A percentile compares a stretch with the other conserved stretches of the same genome.
These are phyloP conservation scores for Boechera stricta DNA, from an alignment of 345 rosid genomes.

Conservation along the genomic window DNA sequence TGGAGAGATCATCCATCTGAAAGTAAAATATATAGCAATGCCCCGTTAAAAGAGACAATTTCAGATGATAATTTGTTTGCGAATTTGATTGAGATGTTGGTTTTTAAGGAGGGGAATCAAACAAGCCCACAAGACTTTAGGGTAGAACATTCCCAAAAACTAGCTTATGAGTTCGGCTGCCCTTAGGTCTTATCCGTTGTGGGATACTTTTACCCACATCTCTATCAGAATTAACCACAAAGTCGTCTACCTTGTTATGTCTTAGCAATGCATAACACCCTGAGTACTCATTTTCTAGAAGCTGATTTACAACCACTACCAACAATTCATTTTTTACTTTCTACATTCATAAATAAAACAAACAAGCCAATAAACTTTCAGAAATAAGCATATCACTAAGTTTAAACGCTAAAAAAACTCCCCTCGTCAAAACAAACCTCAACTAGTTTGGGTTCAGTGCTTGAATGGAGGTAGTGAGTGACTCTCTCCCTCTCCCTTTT, in stretches of 20 bases:
- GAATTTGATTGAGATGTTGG: neutral
- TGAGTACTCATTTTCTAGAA: constrained; percentile 81
- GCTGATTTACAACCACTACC: constrained; percentile 55
- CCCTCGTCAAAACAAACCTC: constrained; percentile 35
- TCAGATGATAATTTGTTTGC: neutral
- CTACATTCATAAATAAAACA: neutral
- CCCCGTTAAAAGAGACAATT: neutral
- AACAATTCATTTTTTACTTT: constrained; percentile 75
- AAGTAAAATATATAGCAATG: neutral
- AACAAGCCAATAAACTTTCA: neutral
- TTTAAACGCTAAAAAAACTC: neutral
- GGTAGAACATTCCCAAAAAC: too few relatives aligned
- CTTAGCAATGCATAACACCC: constrained; percentile 76
- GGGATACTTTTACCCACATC: too few relatives aligned
- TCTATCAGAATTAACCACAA: neutral
- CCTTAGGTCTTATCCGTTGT: too few relatives aligned
- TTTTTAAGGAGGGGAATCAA: too few relatives aligned
- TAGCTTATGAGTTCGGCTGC: too few relatives aligned
- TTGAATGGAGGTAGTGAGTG: constrained; percentile 73
- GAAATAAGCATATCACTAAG: neutral
- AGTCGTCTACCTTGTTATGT: constrained; percentile 64
- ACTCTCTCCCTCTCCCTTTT: constrained; percentile 82
- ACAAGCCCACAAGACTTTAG: too few relatives aligned
- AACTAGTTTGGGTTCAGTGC: constrained; percentile 71
- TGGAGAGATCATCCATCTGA: constrained; percentile 61